Evolutionary conservation across 129 eudicot genomes (phyloP), one percentile per base, ranked within the genome.

Genomic region (Artemisia argyi): DNA sequence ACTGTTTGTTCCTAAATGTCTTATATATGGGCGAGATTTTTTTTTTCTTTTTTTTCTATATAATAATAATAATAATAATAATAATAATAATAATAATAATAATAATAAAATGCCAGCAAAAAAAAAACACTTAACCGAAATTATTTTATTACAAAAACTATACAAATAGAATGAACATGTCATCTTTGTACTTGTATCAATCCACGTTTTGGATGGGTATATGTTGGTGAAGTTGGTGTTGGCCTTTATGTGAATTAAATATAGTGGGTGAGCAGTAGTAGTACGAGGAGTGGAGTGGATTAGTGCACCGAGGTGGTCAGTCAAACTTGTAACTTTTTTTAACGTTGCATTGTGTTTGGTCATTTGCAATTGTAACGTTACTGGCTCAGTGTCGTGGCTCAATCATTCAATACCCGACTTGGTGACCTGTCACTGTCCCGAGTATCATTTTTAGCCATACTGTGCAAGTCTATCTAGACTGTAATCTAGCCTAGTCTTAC

Each of bases 191-290:
- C 22, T 20, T 20, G 22, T 20, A 20, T 1, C 32, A 28, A 28
- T 28, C 32, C 32, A 4, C 2, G 32, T 28, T 28, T 39, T 5
- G 26, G 50, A 10, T 64, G 6, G 14, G 35, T 20, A 20, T 20
- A 0, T 20, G 58, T 20, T 1, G n/a, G 61, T 73, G 77, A n/a
- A n/a, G 62, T 73, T 73, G 77, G 69, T 73, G 77, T 26, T 50
- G 60, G 59, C 49, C 14, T 22, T 72, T 72, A 72, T 72, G 64
- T 20, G 64, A 17, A 32, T 63, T 73, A 19, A 73, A 51, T 73
- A 20, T 53, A 14, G 78, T 63, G 64, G 78, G 70, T 61, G 48
- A 60, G n/a, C 57, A 51, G 20, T 11, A 20, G 22, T 20, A 20
- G 67, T 58, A 71, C 66, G 62, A 61, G 68, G 51, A 61, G 59